Conservation (phyloP, 2,329 filamentous ascomycete genomes). For the Aureobasidium subglaciale region DNA sequence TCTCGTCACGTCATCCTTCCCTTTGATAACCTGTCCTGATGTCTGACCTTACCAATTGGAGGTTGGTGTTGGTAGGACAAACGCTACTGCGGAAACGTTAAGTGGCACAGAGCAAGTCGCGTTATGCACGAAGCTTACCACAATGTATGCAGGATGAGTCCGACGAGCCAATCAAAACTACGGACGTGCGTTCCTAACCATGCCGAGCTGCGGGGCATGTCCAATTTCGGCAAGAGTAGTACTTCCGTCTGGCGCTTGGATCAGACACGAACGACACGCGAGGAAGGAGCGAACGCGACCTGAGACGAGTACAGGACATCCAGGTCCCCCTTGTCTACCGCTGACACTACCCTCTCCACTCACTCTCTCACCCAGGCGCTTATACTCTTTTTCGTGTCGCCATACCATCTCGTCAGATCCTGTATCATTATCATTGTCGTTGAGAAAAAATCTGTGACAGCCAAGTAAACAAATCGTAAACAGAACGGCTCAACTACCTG, state of each 20-base stretch:
- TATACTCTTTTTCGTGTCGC: slow-evolving; percentile 3
- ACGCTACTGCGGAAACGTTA: not conserved
- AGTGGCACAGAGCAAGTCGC: not conserved
- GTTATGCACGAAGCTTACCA: not conserved
- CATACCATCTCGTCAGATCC: not conserved
- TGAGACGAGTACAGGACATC: slow-evolving; percentile 2
- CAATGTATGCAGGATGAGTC: not conserved
- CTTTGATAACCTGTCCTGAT: not conserved
- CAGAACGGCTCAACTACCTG: not conserved
- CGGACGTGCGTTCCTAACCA: not conserved
- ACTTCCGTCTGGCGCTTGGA: not conserved
- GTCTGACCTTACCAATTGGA: not conserved
- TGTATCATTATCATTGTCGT: slow-evolving; percentile 6
- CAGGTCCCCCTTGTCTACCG: slow-evolving; percentile 4
- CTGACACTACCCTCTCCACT: not conserved
- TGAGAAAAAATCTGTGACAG: not conserved
- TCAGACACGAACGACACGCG: slow-evolving; percentile 2
- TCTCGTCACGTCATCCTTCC: not conserved
- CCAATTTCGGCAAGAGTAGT: slow-evolving; percentile 9
- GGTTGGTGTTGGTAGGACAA: slow-evolving; percentile 11
- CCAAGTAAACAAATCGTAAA: slow-evolving; percentile 9
- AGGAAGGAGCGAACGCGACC: slow-evolving; percentile 11
- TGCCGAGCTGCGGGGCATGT: not conserved
- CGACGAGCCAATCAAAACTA: not conserved
- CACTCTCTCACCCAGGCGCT: slow-evolving; percentile 4